Evolutionary conservation across 768 basidiomycete species (phyloP), one percentile per base, ranked within the genome.

Genomic region (Leccinum sublutescens): DNA sequence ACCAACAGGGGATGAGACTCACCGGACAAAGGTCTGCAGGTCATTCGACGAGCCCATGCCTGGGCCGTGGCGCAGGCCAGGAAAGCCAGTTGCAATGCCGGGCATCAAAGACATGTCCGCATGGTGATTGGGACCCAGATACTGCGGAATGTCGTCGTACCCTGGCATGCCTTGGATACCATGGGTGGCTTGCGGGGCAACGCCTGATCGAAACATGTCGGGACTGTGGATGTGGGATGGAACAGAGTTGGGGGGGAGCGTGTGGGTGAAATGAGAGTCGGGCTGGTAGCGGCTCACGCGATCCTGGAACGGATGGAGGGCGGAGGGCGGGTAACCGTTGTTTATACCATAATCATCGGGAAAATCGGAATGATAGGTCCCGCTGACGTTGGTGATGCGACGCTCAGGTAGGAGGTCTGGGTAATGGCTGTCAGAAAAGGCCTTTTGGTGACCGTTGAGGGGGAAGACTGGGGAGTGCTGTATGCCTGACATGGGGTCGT

Each of bases 11-110:
- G 53, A 48, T 56, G 58, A 64, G 50, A 31, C 78, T 64, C 72
- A 87, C 89, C 89, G 82, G 71, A 92, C 90, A 72, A 91, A 93
- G 4, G 88, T 85, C 69, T 89, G 88, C 33, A 92, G 75, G 74
- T 93, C 90, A 62, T 79, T 88, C 11, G 87, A 85, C 43, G 82
- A 76, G 45, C 82, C 85, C 76, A 85, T 80, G 17, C 79, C 78
- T 40, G 82, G 79, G 10, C 78, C 78, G 55, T 88, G 79, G 59
- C 85, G 85, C 79, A 91, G 81, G 38, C 85, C 80, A 56, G 84
- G 78, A 65, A 89, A 74, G 31, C 84, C 81, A 61, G 85, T 80
- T 67, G 85, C 84, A 21, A 89, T 83, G 53, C 77, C 72, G 9
- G 86, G 78, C 79, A 90, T 84, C 57, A 85, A 76, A n/a, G 78